Evolutionary conservation across 2,329 filamentous ascomycete species (phyloP).

Genomic region (Fusarium odoratissimum): DNA sequence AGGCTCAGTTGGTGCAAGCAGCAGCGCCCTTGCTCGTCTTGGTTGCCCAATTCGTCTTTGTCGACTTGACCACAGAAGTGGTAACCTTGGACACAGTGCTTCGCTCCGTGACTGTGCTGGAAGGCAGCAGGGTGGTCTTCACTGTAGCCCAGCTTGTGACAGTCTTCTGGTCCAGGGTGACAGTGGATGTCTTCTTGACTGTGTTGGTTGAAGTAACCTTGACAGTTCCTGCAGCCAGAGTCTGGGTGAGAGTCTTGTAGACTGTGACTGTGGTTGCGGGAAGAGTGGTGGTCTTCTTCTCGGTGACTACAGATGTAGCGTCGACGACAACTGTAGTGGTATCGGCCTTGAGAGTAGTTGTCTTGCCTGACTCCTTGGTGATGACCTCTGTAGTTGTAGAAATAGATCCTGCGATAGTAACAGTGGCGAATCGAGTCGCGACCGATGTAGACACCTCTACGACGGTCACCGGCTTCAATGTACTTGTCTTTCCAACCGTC

Average conservation of each 20-base stretch:
- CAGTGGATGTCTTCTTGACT: conserved; percentile 24
- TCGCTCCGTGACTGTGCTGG: conserved; percentile 25
- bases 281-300: conserved; percentile 33
- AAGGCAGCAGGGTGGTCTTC: conserved; percentile 41
- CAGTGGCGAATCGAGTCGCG: conserved; percentile 16
- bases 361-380: conserved; percentile 38
- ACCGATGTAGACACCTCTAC: conserved; percentile 18
- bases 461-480: conserved; percentile 27
- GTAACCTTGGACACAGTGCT: conserved; percentile 32
- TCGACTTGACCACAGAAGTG: conserved; percentile 27
- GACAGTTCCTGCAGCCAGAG: conserved; percentile 20
- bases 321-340: conserved; percentile 28
- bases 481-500: conserved; percentile 19
- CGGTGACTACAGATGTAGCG: conserved; percentile 27
- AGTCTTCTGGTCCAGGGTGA: conserved; percentile 6
- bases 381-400: conserved; percentile 26
- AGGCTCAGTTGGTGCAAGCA: conserved; percentile 12
- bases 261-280: conserved; percentile 36
- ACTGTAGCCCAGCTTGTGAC: conserved; percentile 37
- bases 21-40: conserved; percentile 34
- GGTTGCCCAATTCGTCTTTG: conserved; percentile 26
- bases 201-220: conserved; percentile 27
- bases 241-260: conserved; percentile 15
- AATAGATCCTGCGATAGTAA: conserved; percentile 26
- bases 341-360: conserved; percentile 34